Evolutionary conservation across 2,329 filamentous ascomycete species (phyloP).

Genomic region (Claviceps pusilla): DNA sequence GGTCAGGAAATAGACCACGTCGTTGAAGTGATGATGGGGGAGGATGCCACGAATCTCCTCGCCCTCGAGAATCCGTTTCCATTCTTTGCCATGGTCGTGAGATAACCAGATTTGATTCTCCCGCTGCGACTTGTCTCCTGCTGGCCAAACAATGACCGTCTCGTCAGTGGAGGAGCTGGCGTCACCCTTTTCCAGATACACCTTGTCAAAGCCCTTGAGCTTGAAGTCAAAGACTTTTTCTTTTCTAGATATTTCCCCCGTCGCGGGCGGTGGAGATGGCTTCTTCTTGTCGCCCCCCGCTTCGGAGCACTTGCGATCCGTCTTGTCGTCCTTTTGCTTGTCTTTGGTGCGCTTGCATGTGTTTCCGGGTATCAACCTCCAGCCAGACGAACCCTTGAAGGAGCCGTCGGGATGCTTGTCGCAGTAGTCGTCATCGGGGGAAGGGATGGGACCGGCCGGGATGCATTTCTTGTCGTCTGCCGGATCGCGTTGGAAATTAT

Average conservation of each 20-base stretch:
- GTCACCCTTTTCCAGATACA: conserved; percentile 68
- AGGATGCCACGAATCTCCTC: conserved; percentile 57
- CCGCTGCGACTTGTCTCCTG: conserved; percentile 18
- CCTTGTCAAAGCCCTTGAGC: conserved; percentile 35
- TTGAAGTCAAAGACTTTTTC: conserved; percentile 48
- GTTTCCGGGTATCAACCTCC: conserved; percentile 78
- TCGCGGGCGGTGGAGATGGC: conserved; percentile 35
- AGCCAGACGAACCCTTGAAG: conserved; percentile 79
- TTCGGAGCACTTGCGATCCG: conserved; percentile 65
- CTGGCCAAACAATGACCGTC: conserved; percentile 45
- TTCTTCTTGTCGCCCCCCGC: conserved; percentile 22
- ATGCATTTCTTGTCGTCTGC: conserved; percentile 56
- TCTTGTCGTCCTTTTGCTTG: conserved; percentile 52
- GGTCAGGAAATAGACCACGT: conserved; percentile 78
- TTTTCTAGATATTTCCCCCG: conserved; percentile 49
- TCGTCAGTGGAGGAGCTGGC: conserved; percentile 54
- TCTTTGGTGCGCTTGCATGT: conserved; percentile 48
- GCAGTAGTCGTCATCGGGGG: conserved; percentile 56
- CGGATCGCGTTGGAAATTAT: conserved; percentile 60
- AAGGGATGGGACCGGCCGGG: conserved; percentile 42
- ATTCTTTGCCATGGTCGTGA: conserved; percentile 76
- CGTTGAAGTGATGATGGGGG: conserved; percentile 67
- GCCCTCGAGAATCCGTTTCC: conserved; percentile 54
- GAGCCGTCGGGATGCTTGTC: conserved; percentile 48
- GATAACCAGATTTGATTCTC: conserved; percentile 56